phyloP scores from a whole-genome alignment of 192 early-diverging fungal genomes.

The Entomortierella chlamydospora region DNA sequence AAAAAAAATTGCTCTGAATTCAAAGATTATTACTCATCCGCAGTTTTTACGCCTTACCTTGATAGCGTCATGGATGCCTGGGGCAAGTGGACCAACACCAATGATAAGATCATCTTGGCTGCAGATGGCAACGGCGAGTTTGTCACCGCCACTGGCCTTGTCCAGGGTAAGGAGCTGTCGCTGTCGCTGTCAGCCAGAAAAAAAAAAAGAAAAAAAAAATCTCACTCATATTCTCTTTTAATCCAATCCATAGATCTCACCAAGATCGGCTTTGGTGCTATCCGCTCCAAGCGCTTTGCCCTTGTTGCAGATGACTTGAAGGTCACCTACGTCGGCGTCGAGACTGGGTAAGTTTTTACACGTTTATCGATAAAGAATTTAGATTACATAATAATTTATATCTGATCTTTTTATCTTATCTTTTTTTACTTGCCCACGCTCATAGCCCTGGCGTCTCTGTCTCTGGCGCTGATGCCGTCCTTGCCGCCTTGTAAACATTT shows the following conservation, averaged over 20 bases:
- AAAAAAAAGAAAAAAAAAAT: too few species aligned
- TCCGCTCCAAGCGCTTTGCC: conserved; percentile 66
- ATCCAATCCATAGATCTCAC: conserved; percentile 76
- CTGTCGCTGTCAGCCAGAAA: too few species aligned
- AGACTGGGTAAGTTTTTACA: conserved; percentile 26
- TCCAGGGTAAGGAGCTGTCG: conserved; percentile 26
- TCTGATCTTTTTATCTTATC: too few species aligned
- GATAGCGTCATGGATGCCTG: conserved; percentile 71
- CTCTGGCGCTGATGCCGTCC: conserved; percentile 65
- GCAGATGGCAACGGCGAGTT: conserved; percentile 64
- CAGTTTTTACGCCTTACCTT: too few species aligned
- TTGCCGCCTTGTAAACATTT: conserved; percentile 62
- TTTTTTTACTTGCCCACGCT: background rate
- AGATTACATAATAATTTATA: too few species aligned
- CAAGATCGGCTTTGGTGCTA: conserved; percentile 62
- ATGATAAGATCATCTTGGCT: conserved; percentile 60
- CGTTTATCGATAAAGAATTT: background rate
- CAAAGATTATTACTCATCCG: too few species aligned
- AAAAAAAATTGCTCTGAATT: too few species aligned
- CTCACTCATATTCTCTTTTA: too few species aligned
- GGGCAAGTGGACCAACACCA: conserved; percentile 56
- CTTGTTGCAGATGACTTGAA: conserved; percentile 63
- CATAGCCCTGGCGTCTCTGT: conserved; percentile 55
- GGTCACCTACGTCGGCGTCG: conserved; percentile 67
- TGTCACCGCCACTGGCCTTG: conserved; percentile 46